Conservation (phyloP, 352 stramenopile genomes). For the Globisporangium cystogenes region DNA sequence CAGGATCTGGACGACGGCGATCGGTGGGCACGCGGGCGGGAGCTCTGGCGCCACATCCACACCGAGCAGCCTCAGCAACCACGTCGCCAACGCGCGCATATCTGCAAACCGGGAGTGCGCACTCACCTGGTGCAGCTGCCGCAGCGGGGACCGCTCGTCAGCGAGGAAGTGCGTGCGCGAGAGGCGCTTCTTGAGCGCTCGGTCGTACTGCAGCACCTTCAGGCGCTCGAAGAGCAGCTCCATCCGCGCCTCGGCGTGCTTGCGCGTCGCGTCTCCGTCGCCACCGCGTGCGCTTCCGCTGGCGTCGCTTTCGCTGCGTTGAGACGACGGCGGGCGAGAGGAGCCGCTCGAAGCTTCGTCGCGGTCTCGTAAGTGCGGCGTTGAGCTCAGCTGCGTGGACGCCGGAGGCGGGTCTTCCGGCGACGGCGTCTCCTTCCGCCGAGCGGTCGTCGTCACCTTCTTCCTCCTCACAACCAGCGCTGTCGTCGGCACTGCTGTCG, state of each 20-base stretch:
- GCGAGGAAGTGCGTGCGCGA: conserved; percentile 41
- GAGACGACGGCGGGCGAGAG: conserved; percentile 28
- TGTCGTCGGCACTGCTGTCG: not conserved
- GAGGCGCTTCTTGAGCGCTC: conserved; percentile 33
- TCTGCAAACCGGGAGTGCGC: conserved; percentile 39
- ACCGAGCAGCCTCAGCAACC: conserved; percentile 33
- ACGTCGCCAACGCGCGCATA: conserved; percentile 32
- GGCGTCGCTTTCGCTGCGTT: conserved; percentile 13
- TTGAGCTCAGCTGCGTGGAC: conserved; percentile 3
- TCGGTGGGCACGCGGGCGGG: conserved; percentile 11
- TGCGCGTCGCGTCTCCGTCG: conserved; percentile 19
- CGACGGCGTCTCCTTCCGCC: conserved; percentile 1
- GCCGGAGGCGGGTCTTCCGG: conserved; percentile 2
- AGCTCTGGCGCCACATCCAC: conserved; percentile 16
- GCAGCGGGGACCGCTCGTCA: not conserved
- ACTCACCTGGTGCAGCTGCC: conserved; percentile 8
- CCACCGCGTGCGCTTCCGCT: conserved; percentile 2
- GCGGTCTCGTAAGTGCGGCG: conserved; percentile 4
- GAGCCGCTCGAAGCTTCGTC: conserved; percentile 10
- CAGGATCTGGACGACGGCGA: conserved; percentile 37
- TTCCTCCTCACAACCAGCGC: not conserved
- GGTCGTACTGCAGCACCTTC: conserved; percentile 41
- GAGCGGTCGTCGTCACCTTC: not conserved
- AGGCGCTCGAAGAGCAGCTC: conserved; percentile 70
- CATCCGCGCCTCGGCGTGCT: conserved; percentile 40